Evolutionary conservation across 2,329 filamentous ascomycete genomes (phyloP), one percentile per base, ranked within the genome.

Genomic region (Pseudodiploospora longispora): DNA sequence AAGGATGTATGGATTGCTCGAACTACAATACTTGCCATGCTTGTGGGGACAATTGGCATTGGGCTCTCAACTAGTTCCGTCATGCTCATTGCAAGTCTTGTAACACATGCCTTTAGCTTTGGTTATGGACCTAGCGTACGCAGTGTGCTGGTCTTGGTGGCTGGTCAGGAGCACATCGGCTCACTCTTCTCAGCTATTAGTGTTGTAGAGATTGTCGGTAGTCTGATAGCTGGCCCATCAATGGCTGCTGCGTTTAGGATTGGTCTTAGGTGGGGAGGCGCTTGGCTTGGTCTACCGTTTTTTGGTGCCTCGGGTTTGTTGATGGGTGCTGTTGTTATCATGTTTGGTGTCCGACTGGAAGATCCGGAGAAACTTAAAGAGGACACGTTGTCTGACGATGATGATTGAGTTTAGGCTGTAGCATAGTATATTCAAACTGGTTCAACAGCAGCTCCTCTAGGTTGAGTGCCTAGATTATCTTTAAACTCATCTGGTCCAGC

Each of bases 151-250:
- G 48, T 50, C 6, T 47, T 47, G 6, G 40, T 52, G 30, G 44
- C 51, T 4, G 45, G 49, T 5, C 41, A 31, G 6, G 10, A 41
- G 31, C 48, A 52, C 27, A 47, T 43, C 30, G 47, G 39, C 6
- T 43, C 48, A 30, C 44, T 54, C 27, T 54, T 50, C 36, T 47
- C 50, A 6, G 41, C 43, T 9, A 51, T 54, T 19, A 44, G 47
- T 27, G 41, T 52, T 27, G 35, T 52, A 10, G 52, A 54, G 44
- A 47, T 39, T 19, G 34, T 51, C 8, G 52, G 49, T 1, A 40
- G 46, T 4, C 36, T 54, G 1, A 27, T 52, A 2, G 52, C 50
- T 2, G 50, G 47, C 10, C 52, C 52, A 3, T 34, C 52, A 3
- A 44, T 54, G 27, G 50, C 50, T n/a, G 34, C 46, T 4, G 36